Evolutionary conservation across 768 basidiomycete genomes (phyloP), one percentile per base, ranked within the genome.

Genomic region (Sutorius australiensis): DNA sequence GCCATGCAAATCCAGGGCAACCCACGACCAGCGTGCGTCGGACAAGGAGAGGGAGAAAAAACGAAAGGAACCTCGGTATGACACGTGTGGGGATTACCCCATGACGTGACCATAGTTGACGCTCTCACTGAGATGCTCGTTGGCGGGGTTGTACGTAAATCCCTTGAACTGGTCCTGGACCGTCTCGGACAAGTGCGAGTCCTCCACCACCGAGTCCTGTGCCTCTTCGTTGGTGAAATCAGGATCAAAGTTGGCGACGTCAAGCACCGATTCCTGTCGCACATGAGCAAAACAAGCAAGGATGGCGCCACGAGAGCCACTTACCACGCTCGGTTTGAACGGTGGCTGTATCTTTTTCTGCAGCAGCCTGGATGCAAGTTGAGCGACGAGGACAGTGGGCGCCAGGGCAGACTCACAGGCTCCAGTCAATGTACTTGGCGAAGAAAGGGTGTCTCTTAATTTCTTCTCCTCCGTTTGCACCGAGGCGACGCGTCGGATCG

Each of bases 391-490:
- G 31, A 36, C 48, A 33, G 19, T 44, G 33, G 30, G 14, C 14
- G 11, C 9, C 46, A 17, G 54, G 50, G 9, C 52, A 50, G 28
- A 60, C 80, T 58, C 72, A 85, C 85, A 78, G 73, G 65, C 86
- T 82, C 89, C 95, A 99, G 66, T 98, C 92, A 59, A 98, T 83
- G 70, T 95, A 90, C 64, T 87, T 87, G 4, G 92, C 77, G 70
- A 99, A 99, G 80, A 98, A 99, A 2, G 92, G 82, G 71, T 98
- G 95, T 55, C 82, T 80, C 75, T 94, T 95, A 70, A 99, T 98
- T 68, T 97, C 92, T 67, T 97, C 92, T 24, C 90, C 95, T 3
- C 95, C 95, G 60, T 92, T 81, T 12, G 86, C 84, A n/a, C 97
- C 97, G 11, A 99, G 78, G 16, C 95, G 84, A 59, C 79, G 81